phyloP scores from a whole-genome alignment of 257 asterid species.

The Forsythia viridissima region DNA sequence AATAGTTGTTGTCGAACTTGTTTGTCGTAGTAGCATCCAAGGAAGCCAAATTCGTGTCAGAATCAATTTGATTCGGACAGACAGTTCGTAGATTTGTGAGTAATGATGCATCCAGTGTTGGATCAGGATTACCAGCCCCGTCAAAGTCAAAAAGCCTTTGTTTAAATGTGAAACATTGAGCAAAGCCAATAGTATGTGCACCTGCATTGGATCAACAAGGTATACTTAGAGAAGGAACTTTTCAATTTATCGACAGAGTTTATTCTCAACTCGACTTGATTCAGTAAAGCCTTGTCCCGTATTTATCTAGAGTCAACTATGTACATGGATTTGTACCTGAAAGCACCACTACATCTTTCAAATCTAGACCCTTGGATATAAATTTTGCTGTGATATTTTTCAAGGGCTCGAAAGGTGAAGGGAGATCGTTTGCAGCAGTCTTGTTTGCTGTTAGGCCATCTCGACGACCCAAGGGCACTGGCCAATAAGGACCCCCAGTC shows the following conservation, averaged over 20 bases:
- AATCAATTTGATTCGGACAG: constrained; percentile 51
- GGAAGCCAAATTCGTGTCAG: constrained; percentile 57
- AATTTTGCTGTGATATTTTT: constrained; percentile 63
- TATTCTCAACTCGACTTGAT: no score
- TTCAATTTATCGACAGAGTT: neutral
- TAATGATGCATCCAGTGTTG: constrained; percentile 46
- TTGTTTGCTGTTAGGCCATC: constrained; percentile 65
- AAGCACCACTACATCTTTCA: constrained; percentile 65
- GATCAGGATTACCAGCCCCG: constrained; percentile 80
- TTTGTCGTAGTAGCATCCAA: constrained; percentile 41
- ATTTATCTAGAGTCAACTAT: neutral
- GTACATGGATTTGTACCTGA: constrained; percentile 44
- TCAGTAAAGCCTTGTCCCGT: no score
- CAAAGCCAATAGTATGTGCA: constrained; percentile 78
- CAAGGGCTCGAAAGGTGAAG: constrained; percentile 63
- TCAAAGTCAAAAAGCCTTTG: constrained; percentile 64
- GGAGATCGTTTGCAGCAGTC: constrained; percentile 65
- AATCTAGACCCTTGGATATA: constrained; percentile 56
- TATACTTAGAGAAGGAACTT: neutral
- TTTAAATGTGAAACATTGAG: constrained; percentile 69
- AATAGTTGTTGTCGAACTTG: constrained; percentile 66
- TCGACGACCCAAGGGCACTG: constrained; percentile 63
- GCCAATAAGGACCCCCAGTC: constrained; percentile 71
- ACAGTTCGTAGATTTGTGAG: constrained; percentile 39
- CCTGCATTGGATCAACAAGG: constrained; percentile 35